Conservation (phyloP, 345 rosid genomes). For the Mercurialis annua region DNA sequence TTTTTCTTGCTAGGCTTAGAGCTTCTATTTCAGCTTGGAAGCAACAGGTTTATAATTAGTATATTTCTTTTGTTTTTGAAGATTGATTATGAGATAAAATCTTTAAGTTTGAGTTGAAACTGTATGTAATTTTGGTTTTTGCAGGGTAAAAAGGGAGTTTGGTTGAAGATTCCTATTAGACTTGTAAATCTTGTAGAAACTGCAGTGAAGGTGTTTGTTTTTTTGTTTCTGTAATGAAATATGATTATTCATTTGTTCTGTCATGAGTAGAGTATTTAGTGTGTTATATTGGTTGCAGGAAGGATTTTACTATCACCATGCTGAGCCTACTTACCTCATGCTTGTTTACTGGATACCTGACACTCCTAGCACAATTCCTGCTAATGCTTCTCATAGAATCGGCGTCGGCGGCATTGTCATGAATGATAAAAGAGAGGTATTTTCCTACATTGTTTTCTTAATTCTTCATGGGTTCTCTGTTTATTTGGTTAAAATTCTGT, state of each 20-base stretch:
- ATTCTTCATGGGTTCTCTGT: no score
- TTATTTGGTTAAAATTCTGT: no score
- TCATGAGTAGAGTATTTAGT: no score
- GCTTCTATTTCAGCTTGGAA: constrained; percentile 49
- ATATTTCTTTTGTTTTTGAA: not conserved
- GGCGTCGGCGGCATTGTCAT: constrained; percentile 71
- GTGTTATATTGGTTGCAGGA: constrained; percentile 41
- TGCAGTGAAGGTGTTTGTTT: constrained; percentile 57
- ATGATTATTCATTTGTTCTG: no score
- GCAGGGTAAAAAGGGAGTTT: constrained; percentile 76
- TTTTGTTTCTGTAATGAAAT: not conserved
- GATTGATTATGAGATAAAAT: no score
- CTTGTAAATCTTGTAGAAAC: constrained; percentile 65
- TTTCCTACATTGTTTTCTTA: not conserved
- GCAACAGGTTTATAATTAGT: constrained; percentile 58
- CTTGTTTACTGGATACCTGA: constrained; percentile 77
- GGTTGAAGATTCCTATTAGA: constrained; percentile 69
- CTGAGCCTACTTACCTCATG: constrained; percentile 81
- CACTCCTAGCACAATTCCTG: constrained; percentile 58
- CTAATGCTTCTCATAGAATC: constrained; percentile 73
- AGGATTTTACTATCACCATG: constrained; percentile 78
- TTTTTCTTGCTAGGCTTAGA: constrained; percentile 38
- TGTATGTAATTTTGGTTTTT: not conserved
- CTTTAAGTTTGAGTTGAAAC: not conserved
- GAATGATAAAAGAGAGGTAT: constrained; percentile 70